Base-by-base conservation (phyloP, 192 early-diverging fungal species). In the Dispira simplex region DNA sequence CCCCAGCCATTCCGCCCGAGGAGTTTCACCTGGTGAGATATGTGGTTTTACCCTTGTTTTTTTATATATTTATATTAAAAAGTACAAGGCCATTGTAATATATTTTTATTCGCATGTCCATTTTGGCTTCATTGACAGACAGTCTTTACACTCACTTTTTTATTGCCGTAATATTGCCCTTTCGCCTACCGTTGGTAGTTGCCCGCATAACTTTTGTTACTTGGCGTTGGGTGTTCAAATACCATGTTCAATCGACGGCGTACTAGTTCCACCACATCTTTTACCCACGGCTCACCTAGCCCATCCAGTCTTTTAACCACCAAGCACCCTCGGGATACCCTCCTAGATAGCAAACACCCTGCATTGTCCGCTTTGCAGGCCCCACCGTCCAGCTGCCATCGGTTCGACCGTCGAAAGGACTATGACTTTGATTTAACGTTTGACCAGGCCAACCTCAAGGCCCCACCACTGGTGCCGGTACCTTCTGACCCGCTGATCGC, bases 381-480 rank as follows among this genome's bases (percentile, higher is more conserved):
- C 25, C 58, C 58, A 13, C 14, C 32, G 9, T 12, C 58, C 39
- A 44, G 58, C 28, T 60, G 58, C 43, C 58, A 60, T 43, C 18
- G 27, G 21, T 60, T 60, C 55, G 58, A 66, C 62, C 52, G 55
- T 45, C 52, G 65, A 27, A 63, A 51, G 27, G 63, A 63, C 28
- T 63, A 63, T 47, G 63, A 63, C 46, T 51, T 63, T 32, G 63
- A 63, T 44, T 27, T 60, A 23, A 27, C n/a, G 11, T 49, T 51
- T 63, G 63, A 63, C 63, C 46, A 51, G 26, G 46, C 46, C 63
- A 63, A 49, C 28, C 23, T 51, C 9, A 51, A 63, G 46, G 27
- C 12, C 18, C 47, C 16, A 13, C 48, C 63, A 49, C 23, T 20
- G 16, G 16, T 25, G 4, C 43, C 60, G 27, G n/a, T 21, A 11